A percentile compares a stretch with the other conserved stretches of the same genome.
These are phyloP conservation scores for Pochonia chlamydosporia DNA, from an alignment of 2,329 filamentous ascomycete genomes.

Conservation along the genomic window DNA sequence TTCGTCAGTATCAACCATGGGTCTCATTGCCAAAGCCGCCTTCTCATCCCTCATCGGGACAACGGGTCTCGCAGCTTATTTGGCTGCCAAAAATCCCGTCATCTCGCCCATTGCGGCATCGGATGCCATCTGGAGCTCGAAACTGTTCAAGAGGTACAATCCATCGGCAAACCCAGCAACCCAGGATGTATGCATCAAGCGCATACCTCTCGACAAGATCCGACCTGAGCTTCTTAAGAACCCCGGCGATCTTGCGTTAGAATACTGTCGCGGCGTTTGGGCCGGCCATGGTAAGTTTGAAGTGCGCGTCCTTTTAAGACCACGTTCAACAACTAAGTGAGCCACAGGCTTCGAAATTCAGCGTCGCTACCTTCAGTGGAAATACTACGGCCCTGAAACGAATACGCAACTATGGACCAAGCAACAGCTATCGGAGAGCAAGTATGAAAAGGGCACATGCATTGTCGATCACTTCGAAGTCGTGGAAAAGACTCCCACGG, in stretches of 20 bases:
- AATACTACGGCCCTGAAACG: slow-evolving; percentile 52
- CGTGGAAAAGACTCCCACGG: slow-evolving; percentile 53
- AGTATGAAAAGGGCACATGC: slow-evolving; percentile 56
- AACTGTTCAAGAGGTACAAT: slow-evolving; percentile 54
- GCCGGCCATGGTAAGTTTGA: slow-evolving; percentile 55
- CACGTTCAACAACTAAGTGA: no score
- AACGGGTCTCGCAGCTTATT: slow-evolving; percentile 24
- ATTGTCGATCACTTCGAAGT: slow-evolving; percentile 71
- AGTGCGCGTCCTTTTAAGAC: no score
- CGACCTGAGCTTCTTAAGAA: slow-evolving; percentile 59
- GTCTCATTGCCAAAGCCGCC: not conserved
- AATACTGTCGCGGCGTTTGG: slow-evolving; percentile 65
- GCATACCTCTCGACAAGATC: slow-evolving; percentile 57
- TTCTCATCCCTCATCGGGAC: not conserved
- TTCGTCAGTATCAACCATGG: not conserved
- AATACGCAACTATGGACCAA: slow-evolving; percentile 55
- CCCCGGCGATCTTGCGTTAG: slow-evolving; percentile 51
- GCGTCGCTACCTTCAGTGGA: slow-evolving; percentile 50
- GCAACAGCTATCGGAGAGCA: slow-evolving; percentile 46
- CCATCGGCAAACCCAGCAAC: slow-evolving; percentile 55
- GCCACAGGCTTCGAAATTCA: slow-evolving; percentile 50
- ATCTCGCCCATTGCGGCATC: slow-evolving; percentile 47
- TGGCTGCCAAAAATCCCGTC: slow-evolving; percentile 47
- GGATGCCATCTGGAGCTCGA: slow-evolving; percentile 56
- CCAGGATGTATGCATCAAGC: slow-evolving; percentile 59